phyloP scores from a whole-genome alignment of 176 grass and related monocot genomes.

The Hordeum vulgare region DNA sequence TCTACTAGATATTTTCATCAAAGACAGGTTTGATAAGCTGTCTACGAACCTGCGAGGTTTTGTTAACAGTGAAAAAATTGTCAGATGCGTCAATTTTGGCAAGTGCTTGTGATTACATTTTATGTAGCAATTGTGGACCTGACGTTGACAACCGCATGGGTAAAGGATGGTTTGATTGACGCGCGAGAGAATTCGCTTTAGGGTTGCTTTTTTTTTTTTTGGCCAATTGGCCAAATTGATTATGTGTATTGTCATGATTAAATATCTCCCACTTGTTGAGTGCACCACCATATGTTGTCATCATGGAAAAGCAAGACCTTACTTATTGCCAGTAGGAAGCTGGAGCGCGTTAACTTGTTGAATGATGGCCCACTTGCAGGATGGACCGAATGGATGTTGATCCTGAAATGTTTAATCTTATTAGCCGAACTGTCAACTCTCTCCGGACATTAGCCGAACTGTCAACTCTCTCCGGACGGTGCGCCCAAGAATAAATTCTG shows the following conservation, averaged over 20 bases:
- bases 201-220: neutral
- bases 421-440: too few species aligned
- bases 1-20: neutral
- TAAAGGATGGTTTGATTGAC: neutral
- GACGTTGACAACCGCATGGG: neutral
- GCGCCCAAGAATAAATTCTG: too few species aligned
- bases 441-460: too few species aligned
- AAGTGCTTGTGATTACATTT: neutral
- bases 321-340: neutral
- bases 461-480: too few species aligned
- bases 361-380: too few species aligned
- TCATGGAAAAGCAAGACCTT: neutral
- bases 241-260: neutral
- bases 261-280: neutral
- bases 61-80: neutral
- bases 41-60: neutral
- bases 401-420: too few species aligned
- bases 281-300: neutral
- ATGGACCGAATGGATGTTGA: too few species aligned
- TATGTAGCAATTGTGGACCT: neutral
- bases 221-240: neutral
- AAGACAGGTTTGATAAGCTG: neutral
- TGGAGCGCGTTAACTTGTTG: neutral
- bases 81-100: neutral
- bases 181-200: neutral